Base-by-base conservation (phyloP, 257 asterid genomes). In the Solanum pinnatisectum region DNA sequence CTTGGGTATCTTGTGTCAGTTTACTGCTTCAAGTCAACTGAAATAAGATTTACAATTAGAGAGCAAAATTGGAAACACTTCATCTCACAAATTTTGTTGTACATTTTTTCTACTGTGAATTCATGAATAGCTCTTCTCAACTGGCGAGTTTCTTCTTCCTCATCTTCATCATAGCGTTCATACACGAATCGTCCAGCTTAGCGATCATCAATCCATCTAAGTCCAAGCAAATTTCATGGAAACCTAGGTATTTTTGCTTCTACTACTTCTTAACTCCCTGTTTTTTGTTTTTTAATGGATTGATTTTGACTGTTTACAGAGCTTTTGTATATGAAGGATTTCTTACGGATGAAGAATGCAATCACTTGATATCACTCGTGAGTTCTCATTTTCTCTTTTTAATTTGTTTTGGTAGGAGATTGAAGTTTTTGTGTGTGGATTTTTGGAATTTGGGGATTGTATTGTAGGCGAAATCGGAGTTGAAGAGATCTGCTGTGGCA, bases 401-500 rank as follows among this genome's bases (percentile, higher is more conserved):
- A 12, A 6, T 42, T 22, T 27, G 8, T 23, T 86, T 86, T 71
- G 22, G 25, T 49, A 83, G 42, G 84, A 72, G 23, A 42, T 44
- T 86, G 52, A 46, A 15, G 37, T 22, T n/a, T 67, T 85, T 85
- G 63, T 85, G 22, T 33, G 25, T 32, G 78, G 78, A 71, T 1
- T 71, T 71, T 32, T 78, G 42, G 68, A 30, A 18, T 49, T 81
- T 46, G 68, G 42, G 85, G 42, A 30, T 46, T 18, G 76, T 84
- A 49, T 74, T 59, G 88, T 77, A 97, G 99, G 99, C 99, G 73
- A 97, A 95, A 92, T 79, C 91, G 60, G 98, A 95, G 94, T 88
- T 97, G 94, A 97, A 95, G 94, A 93, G 98, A 91, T 97, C 98
- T 12, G 94, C 93, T 13, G 99, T 97, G 89, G 98, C 98, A 5